A percentile compares a stretch with the other conserved stretches of the same genome.
Conservation (phyloP, 1,284 basidiomycete species). For the Cryptococcus amylolentus region DNA sequence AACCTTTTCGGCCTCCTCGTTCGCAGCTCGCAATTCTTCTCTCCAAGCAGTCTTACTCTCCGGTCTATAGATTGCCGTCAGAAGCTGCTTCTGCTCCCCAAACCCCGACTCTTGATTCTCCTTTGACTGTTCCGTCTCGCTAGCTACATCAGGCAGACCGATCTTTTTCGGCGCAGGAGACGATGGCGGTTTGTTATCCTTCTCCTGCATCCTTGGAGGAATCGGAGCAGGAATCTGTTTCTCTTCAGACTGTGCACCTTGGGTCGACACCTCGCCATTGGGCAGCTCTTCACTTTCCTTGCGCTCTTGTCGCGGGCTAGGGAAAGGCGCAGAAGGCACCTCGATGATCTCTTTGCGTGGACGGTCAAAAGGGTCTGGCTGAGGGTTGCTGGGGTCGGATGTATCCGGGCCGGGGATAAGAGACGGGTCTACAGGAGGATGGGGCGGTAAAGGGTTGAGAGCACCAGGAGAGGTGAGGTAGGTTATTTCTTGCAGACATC, state of each 20-base stretch:
- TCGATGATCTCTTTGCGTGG: conserved; percentile 42
- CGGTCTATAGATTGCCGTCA: conserved; percentile 81
- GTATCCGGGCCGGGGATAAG: neutral
- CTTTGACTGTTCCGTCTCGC: neutral
- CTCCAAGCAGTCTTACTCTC: conserved; percentile 79
- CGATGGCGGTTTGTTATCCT: conserved; percentile 25
- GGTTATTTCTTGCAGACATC: conserved; percentile 94
- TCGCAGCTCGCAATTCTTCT: conserved; percentile 55
- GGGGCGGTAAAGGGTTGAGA: conserved; percentile 90
- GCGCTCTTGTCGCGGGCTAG: neutral
- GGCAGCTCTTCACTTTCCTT: neutral
- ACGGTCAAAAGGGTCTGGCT: conserved; percentile 20
- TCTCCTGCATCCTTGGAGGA: neutral
- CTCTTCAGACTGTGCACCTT: neutral
- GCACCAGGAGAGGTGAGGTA: conserved; percentile 95
- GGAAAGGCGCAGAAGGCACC: conserved; percentile 23
- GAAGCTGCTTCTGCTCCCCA: conserved; percentile 43
- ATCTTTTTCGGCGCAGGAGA: conserved; percentile 30
- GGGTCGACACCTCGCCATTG: neutral
- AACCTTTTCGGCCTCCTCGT: conserved; percentile 45
- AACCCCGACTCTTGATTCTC: conserved; percentile 44
- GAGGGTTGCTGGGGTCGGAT: conserved; percentile 3
- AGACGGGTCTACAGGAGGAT: conserved; percentile 52
- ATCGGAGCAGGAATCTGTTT: neutral
- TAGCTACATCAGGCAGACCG: conserved; percentile 18